Evolutionary conservation across 2,329 filamentous ascomycete genomes (phyloP).

Genomic region (Curvularia lunata): DNA sequence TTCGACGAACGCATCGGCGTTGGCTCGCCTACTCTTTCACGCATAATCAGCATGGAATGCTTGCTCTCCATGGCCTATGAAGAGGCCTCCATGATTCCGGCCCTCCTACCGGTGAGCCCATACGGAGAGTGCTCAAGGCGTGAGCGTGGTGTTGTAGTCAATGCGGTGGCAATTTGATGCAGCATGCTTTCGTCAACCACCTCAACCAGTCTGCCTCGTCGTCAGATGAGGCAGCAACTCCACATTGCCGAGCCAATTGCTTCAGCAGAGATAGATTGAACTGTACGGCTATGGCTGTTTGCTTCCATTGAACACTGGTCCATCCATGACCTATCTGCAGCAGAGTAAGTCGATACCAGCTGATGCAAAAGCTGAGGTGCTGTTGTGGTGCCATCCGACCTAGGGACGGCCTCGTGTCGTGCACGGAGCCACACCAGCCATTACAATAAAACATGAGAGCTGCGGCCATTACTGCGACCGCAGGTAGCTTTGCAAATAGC

Average conservation of each 20-base stretch:
- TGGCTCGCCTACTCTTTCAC: conserved; percentile 36
- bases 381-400: conserved; percentile 37
- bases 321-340: conserved; percentile 19
- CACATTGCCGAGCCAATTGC: conserved; percentile 43
- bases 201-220: conserved; percentile 38
- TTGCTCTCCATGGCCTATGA: conserved; percentile 36
- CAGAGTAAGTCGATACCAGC: conserved; percentile 27
- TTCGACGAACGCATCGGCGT: conserved; percentile 41
- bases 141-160: conserved; percentile 29
- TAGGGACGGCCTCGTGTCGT: conserved; percentile 36
- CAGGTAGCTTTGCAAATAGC: conserved; percentile 41
- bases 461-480: conserved; percentile 40
- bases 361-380: conserved; percentile 32
- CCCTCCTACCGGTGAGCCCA: conserved; percentile 46
- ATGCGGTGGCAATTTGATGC: conserved; percentile 45
- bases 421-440: conserved; percentile 42
- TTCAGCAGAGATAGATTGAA: conserved; percentile 36
- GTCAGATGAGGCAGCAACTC: conserved; percentile 34
- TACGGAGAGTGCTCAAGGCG: conserved; percentile 31
- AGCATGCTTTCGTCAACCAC: conserved; percentile 35
- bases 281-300: conserved; percentile 12
- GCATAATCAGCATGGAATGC: conserved; percentile 40
- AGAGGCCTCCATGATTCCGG: conserved; percentile 44
- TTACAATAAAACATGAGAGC: conserved; percentile 45
- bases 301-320: conserved; percentile 21